A percentile compares a stretch with the other conserved stretches of the same genome.
These are phyloP conservation scores for Phlyctochytrium bullatum DNA, from an alignment of 192 early-diverging fungal genomes.

Conservation along the genomic window DNA sequence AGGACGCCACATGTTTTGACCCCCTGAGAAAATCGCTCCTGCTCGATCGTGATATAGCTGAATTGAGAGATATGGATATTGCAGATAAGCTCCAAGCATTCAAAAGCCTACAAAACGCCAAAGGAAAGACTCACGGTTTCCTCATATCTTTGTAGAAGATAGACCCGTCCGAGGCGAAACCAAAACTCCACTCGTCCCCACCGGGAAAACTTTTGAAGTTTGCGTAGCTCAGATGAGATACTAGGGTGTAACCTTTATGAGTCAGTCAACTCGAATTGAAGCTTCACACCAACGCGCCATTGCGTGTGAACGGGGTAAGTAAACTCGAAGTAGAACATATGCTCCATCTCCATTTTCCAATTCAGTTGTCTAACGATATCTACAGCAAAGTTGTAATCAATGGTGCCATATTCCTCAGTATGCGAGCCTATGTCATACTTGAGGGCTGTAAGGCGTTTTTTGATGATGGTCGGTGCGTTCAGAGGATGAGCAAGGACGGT, in stretches of 20 bases:
- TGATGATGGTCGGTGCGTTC: slow-evolving; percentile 36
- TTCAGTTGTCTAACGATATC: slow-evolving; percentile 39
- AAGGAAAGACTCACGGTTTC: slow-evolving; percentile 20
- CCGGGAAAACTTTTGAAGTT: slow-evolving; percentile 34
- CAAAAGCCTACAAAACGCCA: neutral
- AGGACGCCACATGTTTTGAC: slow-evolving; percentile 44
- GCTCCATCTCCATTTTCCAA: slow-evolving; percentile 33
- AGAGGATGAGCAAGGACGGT: slow-evolving; percentile 44
- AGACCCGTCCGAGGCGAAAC: slow-evolving; percentile 36
- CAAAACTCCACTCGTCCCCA: slow-evolving; percentile 37
- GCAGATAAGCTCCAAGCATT: neutral
- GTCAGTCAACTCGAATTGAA: neutral
- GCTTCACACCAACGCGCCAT: slow-evolving; percentile 44
- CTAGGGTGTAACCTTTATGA: neutral
- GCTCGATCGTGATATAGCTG: slow-evolving; percentile 28
- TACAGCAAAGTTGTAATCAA: slow-evolving; percentile 35
- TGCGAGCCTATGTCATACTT: slow-evolving; percentile 36
- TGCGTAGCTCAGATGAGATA: neutral
- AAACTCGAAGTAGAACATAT: slow-evolving; percentile 50
- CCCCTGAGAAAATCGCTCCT: slow-evolving; percentile 28
- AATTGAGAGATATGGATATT: neutral
- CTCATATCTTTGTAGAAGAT: slow-evolving; percentile 27
- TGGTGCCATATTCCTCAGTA: slow-evolving; percentile 27
- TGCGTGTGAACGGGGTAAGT: slow-evolving; percentile 33
- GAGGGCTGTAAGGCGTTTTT: slow-evolving; percentile 34